phyloP scores from a whole-genome alignment of 129 eudicot genomes.

The Tagetes patula region DNA sequence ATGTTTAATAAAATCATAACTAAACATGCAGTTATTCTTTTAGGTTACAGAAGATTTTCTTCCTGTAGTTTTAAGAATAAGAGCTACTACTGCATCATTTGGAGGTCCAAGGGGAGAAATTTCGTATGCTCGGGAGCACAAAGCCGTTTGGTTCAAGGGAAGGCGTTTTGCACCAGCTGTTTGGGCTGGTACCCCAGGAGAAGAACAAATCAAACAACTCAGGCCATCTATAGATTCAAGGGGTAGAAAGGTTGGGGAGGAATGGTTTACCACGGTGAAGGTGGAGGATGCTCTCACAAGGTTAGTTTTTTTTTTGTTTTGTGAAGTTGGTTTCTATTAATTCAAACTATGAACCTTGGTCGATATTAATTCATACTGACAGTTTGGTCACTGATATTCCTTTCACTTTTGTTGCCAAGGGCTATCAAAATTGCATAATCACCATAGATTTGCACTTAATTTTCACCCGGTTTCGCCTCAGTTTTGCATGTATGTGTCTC shows the following conservation, averaged over 20 bases:
- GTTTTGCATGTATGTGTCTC: too few relatives aligned
- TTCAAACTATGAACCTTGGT: too few relatives aligned
- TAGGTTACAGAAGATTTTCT: constrained; percentile 85
- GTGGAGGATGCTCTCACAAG: constrained; percentile 89
- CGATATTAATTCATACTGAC: too few relatives aligned
- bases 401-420: too few relatives aligned
- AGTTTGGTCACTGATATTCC: too few relatives aligned
- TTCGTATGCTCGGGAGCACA: constrained; percentile 82
- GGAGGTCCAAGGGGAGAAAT: constrained; percentile 96
- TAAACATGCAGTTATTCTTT: not conserved
- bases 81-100: constrained; percentile 70
- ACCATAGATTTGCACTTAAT: too few relatives aligned
- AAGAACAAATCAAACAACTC: constrained; percentile 85
- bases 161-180: constrained; percentile 78
- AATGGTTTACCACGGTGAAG: constrained; percentile 88
- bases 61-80: constrained; percentile 76
- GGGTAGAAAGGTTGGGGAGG: constrained; percentile 94
- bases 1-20: not conserved
- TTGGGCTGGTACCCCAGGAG: constrained; percentile 89
- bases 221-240: constrained; percentile 76
- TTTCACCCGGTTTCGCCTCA: too few relatives aligned
- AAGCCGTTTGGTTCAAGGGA: constrained; percentile 92
- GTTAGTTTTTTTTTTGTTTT: constrained; percentile 28
- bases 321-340: too few relatives aligned
- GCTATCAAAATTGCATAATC: too few relatives aligned